Evolutionary conservation across 2,329 filamentous ascomycete species (phyloP), one percentile per base, ranked within the genome.

Genomic region (Sarocladiaceae sp.): DNA sequence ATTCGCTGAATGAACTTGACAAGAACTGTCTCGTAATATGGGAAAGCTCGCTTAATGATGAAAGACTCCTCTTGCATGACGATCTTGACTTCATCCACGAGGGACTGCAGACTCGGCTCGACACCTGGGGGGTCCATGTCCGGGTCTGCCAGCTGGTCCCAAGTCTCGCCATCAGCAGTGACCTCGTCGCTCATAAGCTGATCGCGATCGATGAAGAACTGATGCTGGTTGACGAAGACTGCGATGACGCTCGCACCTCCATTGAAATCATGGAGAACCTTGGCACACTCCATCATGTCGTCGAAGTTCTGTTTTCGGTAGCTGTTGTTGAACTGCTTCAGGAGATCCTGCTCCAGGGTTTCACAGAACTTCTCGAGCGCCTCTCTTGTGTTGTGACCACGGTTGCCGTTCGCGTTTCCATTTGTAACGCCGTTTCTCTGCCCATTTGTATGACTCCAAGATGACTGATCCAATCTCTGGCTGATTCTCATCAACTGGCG

Each of bases 271-370:
- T 94, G 82, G 56, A 99, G 76, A 37, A 97, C 94, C 62, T 89
- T 89, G 52, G 95, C 90, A 66, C 94, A 99, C 66, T 97, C 94
- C 72, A 90, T 87, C 95, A 99, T 99, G 62, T 95, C 92, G 59
- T 97, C 90, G 64, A 96, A 97, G 70, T 97, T 96, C 62, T 96
- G 91, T 60, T 88, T 85, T 57, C 92, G 82, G 68, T 97, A 97
- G 73, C 93, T 97, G 64, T 95, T 90, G 74, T 99, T 95, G 71
- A 99, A 99, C 64, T 97, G 93, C 66, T 92, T 90, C 55, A 99
- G 73, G 35, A 99, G 76, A 64, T 99, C 94, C 65, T 97, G 96
- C 69, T 99, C 94, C 54, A 99, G 72, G 1, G 89, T 92, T 67
- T 99, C 94, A 23, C 92, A 89, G 68, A 97, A 99, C 67, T 96